Conservation (phyloP, 352 stramenopile genomes). For the Globisporangium canariense region DNA sequence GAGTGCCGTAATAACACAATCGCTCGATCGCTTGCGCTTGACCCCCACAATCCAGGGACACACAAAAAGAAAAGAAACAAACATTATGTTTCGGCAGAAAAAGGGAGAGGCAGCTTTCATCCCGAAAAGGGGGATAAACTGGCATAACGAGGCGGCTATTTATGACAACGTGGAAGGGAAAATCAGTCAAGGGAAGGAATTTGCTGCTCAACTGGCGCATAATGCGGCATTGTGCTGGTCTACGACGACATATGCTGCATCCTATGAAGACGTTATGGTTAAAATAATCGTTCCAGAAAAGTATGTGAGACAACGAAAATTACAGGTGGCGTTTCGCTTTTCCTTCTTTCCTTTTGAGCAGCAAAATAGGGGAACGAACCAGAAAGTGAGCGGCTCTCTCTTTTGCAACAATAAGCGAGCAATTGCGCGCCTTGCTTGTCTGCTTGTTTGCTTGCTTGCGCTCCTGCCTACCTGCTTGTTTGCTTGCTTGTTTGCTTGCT, state of each 20-base stretch:
- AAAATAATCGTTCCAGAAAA: not conserved
- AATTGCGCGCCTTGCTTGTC: not conserved
- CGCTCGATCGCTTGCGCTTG: not conserved
- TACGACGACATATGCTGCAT: not conserved
- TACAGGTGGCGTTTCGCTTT: not conserved
- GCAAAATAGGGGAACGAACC: not conserved
- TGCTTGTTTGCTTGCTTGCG: not conserved
- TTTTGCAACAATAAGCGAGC: not conserved
- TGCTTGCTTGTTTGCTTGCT: too few species aligned
- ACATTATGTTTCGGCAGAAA: not conserved
- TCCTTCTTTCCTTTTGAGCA: not conserved
- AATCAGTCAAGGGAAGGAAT: not conserved
- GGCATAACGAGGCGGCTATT: not conserved
- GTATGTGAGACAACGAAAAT: not conserved
- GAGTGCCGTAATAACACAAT: slow-evolving; percentile 2
- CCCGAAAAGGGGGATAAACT: not conserved
- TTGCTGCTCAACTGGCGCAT: too few species aligned
- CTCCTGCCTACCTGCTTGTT: not conserved
- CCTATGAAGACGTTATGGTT: not conserved
- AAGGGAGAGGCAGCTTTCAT: not conserved
- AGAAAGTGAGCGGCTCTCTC: not conserved
- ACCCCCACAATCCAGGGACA: not conserved
- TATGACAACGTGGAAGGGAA: not conserved
- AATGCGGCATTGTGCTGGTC: too few species aligned
- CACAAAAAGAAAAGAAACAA: not conserved